A percentile compares a stretch with the other conserved stretches of the same genome.
phyloP scores from a whole-genome alignment of 176 grass and related monocot genomes.

The Oryza glumipatula region DNA sequence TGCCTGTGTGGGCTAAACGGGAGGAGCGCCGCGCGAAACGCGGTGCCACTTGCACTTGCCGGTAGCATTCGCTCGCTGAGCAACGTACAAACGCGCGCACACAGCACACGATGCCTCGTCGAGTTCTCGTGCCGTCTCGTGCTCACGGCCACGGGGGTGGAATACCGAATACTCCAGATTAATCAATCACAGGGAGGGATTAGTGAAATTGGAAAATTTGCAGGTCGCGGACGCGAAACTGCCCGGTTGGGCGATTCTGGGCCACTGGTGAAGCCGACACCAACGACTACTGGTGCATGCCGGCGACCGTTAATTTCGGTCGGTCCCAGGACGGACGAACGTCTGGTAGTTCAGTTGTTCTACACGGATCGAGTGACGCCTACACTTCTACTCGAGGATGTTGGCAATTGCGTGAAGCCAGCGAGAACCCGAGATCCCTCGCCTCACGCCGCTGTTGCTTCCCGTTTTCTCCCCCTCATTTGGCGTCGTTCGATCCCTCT shows the following conservation, averaged over 20 bases:
- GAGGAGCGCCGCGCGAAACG: background rate
- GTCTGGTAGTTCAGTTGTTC: background rate
- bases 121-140: too few relatives aligned
- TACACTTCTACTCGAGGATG: background rate
- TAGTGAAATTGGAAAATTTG: background rate
- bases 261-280: background rate
- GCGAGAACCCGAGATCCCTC: background rate
- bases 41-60: too few relatives aligned
- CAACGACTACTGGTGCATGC: background rate
- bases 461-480: background rate
- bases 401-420: slow-evolving; percentile 24
- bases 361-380: background rate
- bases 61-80: too few relatives aligned
- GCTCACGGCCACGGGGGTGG: too few relatives aligned
- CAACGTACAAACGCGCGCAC: too few relatives aligned
- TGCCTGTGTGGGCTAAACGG: too few relatives aligned
- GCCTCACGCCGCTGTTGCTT: background rate
- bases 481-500: background rate
- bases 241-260: background rate
- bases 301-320: background rate
- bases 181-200: background rate
- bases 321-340: background rate
- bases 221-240: background rate
- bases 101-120: too few relatives aligned
- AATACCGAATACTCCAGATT: too few relatives aligned